phyloP scores from a whole-genome alignment of 2,329 filamentous ascomycete genomes.

The Pseudogymnoascus sp. region DNA sequence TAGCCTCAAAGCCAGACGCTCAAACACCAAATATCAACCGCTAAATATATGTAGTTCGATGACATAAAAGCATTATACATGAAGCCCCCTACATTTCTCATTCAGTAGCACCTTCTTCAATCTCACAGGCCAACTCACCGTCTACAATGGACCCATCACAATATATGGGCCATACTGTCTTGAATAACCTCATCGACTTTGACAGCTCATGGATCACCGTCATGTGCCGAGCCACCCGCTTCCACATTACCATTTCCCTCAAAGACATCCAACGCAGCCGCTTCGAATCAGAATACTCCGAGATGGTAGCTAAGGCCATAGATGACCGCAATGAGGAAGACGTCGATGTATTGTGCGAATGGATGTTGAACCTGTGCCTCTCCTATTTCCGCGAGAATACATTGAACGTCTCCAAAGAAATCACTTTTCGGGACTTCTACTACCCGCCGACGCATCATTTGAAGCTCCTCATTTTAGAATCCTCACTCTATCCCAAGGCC shows the following conservation, averaged over 20 bases:
- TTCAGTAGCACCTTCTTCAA: neutral
- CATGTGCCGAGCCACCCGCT: slow-evolving; percentile 15
- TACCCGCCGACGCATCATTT: slow-evolving; percentile 15
- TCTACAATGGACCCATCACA: slow-evolving; percentile 12
- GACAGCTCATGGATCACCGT: slow-evolving; percentile 14
- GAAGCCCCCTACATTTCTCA: neutral
- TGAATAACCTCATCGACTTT: slow-evolving; percentile 13
- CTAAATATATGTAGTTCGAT: too few species aligned
- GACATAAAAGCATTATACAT: too few species aligned
- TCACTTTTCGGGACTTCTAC: slow-evolving; percentile 15
- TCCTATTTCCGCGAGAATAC: slow-evolving; percentile 15
- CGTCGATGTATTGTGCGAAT: slow-evolving; percentile 15
- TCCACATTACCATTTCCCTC: slow-evolving; percentile 14
- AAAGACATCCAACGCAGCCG: slow-evolving; percentile 13
- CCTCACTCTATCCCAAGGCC: slow-evolving; percentile 12
- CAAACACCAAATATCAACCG: too few species aligned
- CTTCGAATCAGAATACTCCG: slow-evolving; percentile 14
- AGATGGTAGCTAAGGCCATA: slow-evolving; percentile 13
- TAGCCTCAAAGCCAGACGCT: too few species aligned
- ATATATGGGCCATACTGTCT: slow-evolving; percentile 11
- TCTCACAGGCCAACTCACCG: slow-evolving; percentile 6
- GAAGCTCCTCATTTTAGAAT: slow-evolving; percentile 14
- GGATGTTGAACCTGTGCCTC: slow-evolving; percentile 14
- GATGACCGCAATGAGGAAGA: slow-evolving; percentile 12
- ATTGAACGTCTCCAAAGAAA: slow-evolving; percentile 11